phyloP scores from a whole-genome alignment of 2,329 filamentous ascomycete genomes.

The Aspergillus udagawae region DNA sequence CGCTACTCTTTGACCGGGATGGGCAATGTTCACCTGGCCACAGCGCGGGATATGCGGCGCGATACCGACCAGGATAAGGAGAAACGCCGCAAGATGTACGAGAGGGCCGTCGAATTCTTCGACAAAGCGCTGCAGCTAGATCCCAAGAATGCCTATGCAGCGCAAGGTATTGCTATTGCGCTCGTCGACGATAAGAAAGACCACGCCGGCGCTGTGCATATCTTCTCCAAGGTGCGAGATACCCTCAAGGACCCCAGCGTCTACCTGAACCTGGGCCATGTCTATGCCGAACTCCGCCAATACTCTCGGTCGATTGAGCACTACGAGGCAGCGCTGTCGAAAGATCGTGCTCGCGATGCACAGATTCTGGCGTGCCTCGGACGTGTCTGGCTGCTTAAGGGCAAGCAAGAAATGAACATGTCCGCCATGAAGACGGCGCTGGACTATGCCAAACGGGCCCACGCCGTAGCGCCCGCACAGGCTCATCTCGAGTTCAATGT shows the following conservation, averaged over 20 bases:
- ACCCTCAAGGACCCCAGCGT: conserved; percentile 85
- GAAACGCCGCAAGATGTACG: conserved; percentile 81
- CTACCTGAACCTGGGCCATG: conserved; percentile 88
- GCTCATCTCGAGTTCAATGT: conserved; percentile 96
- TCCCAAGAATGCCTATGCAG: conserved; percentile 90
- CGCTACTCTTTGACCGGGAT: conserved; percentile 94
- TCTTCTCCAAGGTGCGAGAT: conserved; percentile 87
- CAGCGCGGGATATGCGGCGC: conserved; percentile 90
- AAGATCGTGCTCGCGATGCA: conserved; percentile 73
- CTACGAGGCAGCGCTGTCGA: conserved; percentile 80
- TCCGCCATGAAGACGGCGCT: conserved; percentile 61
- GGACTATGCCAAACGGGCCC: conserved; percentile 62
- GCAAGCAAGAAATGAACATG: conserved; percentile 63
- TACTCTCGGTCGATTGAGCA: conserved; percentile 88
- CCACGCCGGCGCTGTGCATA: conserved; percentile 71
- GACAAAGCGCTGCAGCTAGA: conserved; percentile 96
- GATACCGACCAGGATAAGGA: conserved; percentile 87
- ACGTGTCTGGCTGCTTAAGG: conserved; percentile 80
- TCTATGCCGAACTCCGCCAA: conserved; percentile 85
- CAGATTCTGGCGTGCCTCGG: conserved; percentile 81
- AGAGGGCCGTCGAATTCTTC: conserved; percentile 94
- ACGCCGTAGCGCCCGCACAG: conserved; percentile 74
- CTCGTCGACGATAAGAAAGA: conserved; percentile 94
- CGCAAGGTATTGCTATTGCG: conserved; percentile 91
- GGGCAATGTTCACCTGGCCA: conserved; percentile 88